These are phyloP conservation scores for thale cress (Arabidopsis thaliana) DNA, from an alignment of 345 rosid species.

Conservation along the genomic window DNA sequence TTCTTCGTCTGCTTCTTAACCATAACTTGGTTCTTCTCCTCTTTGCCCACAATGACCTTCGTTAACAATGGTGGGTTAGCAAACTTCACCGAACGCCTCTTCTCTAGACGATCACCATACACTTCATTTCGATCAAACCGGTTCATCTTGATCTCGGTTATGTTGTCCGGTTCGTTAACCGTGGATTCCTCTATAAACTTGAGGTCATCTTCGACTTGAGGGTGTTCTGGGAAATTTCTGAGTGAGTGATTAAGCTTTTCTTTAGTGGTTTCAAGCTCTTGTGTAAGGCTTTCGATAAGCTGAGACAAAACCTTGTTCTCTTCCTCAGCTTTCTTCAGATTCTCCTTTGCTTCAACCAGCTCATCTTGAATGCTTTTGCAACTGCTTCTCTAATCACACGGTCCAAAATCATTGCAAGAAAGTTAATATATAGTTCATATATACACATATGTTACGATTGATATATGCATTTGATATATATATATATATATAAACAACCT, in stretches of 20 bases:
- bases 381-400: neutral
- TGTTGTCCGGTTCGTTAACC: conserved; percentile 25
- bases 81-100: conserved; percentile 70
- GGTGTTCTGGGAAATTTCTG: conserved; percentile 17
- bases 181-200: conserved; percentile 56
- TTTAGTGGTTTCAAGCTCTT: conserved; percentile 62
- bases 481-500: conserved; percentile 37
- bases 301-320: conserved; percentile 54
- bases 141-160: conserved; percentile 37
- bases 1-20: conserved; percentile 46
- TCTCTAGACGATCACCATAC: conserved; percentile 49
- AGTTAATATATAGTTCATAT: neutral
- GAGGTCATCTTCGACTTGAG: conserved; percentile 56
- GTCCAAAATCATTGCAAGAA: neutral
- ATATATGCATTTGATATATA: neutral
- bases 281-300: conserved; percentile 47
- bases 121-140: conserved; percentile 26
- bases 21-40: conserved; percentile 46
- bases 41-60: conserved; percentile 45
- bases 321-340: conserved; percentile 56
- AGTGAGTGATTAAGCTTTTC: conserved; percentile 46
- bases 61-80: conserved; percentile 65
- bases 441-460: neutral
- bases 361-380: conserved; percentile 51
- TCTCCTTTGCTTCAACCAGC: conserved; percentile 66